These are phyloP conservation scores for Henckelia pumila DNA, from an alignment of 257 asterid species.

Conservation along the genomic window DNA sequence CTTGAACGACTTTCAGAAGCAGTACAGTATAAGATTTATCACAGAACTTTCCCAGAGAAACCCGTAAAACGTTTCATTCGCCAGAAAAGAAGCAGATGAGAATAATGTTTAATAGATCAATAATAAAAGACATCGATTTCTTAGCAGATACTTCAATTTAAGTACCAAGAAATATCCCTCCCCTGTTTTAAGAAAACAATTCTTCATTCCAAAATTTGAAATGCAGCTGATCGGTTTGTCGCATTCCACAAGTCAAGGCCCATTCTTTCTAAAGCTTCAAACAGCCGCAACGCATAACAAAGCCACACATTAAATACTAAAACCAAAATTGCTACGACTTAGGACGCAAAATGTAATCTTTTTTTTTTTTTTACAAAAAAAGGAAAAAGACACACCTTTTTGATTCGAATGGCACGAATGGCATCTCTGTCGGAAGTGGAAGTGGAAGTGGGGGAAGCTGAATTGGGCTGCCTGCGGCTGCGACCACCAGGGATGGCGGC, in stretches of 20 bases:
- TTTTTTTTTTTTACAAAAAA: too few species aligned
- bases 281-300: background rate
- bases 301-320: background rate
- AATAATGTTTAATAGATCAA: too few species aligned
- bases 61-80: background rate
- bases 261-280: background rate
- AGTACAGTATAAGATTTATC: background rate
- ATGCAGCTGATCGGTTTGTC: too few species aligned
- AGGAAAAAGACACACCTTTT: slow-evolving; percentile 43
- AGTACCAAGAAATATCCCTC: background rate
- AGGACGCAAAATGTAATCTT: background rate
- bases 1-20: background rate
- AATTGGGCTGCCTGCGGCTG: slow-evolving; percentile 44
- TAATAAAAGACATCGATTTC: too few species aligned
- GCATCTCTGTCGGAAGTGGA: slow-evolving; percentile 92
- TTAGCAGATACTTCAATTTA: background rate
- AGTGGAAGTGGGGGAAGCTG: slow-evolving; percentile 44
- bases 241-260: background rate
- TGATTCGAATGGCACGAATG: slow-evolving; percentile 75
- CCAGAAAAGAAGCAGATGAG: background rate
- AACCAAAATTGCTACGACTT: background rate
- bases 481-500: slow-evolving; percentile 39
- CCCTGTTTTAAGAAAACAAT: background rate
- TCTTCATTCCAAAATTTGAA: too few species aligned
- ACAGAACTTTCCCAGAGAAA: background rate